phyloP scores from a whole-genome alignment of 176 grass and related monocot species.

The Thalia dealbata region DNA sequence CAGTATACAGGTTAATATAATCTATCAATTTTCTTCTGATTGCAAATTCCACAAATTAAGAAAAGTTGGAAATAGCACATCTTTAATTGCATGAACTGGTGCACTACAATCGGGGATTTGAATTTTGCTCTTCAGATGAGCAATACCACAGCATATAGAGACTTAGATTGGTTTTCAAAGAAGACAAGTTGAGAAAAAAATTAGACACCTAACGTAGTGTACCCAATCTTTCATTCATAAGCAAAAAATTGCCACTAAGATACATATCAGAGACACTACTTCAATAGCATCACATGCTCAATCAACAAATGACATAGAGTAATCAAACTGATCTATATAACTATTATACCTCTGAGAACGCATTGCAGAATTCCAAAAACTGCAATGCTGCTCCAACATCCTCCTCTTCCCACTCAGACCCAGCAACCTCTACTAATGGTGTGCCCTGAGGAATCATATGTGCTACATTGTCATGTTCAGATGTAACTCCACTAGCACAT shows the following conservation, averaged over 20 bases:
- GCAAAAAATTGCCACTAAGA: not conserved
- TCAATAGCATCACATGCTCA: not conserved
- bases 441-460: conserved; percentile 40
- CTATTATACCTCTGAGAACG: conserved; percentile 61
- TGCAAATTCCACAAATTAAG: too few species aligned
- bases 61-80: not conserved
- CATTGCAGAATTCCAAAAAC: conserved; percentile 59
- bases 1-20: too few species aligned
- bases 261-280: not conserved
- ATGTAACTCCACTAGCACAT: not conserved
- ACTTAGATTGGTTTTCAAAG: too few species aligned
- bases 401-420: conserved; percentile 29
- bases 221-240: too few species aligned
- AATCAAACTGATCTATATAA: not conserved
- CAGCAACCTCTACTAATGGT: conserved; percentile 31
- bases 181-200: not conserved
- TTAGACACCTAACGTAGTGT: not conserved
- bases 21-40: too few species aligned
- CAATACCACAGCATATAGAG: too few species aligned
- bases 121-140: not conserved
- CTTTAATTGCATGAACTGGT: not conserved
- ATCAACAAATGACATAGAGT: not conserved
- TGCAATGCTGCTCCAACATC: conserved; percentile 60
- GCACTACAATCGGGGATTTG: not conserved
- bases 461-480: conserved; percentile 9